Evolutionary conservation across 164 flowering plant species (phyloP), one percentile per base, ranked within the genome.

Genomic region (Magnolia sinica): DNA sequence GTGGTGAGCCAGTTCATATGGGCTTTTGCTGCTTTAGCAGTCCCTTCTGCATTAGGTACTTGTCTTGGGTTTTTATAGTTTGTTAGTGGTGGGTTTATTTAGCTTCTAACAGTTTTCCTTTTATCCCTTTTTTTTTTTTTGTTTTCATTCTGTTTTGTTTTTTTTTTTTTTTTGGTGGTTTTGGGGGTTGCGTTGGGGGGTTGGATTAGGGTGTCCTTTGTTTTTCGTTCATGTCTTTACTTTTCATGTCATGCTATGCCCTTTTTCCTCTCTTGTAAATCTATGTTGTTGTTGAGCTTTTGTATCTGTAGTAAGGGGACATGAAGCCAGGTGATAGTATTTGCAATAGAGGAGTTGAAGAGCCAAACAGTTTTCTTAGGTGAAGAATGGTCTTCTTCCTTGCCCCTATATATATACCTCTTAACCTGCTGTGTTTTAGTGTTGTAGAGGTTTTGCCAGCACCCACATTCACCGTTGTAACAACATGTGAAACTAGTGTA

Each of bases 141-240:
- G 29, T 27, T 27, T 27, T 27, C 29, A 27, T 2, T 27, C 29
- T 27, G 29, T 10, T 13, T 70, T 70, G 18, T 29, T 16, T 24
- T 73, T 18, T 37, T 0, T 71, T 50, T 71, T 6, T 16, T 23
- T 65, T 31, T 0, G 61, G 18, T 8, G 61, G 61, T 7, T 8
- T 8, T 8, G 18, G 61, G 61, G 7, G 45, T 3, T 4, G 45
- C 11, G 22, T 24, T 2, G 4, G 73, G 74, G 31, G 51, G 49
- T 68, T 6, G 75, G 77, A 22, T 24, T n/a, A 58, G 68, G 59
- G 63, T 24, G 71, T 51, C 68, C 63, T 58, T 55, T 66, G 61
- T 37, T 37, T 37, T 37, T 37, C 45, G 11, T 55, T 55, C 61
- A 55, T 10, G 61, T 16, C 61, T 10, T 55, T 55, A 2, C 61